Conservation (phyloP, 768 basidiomycete species). For the Cubamyces sp. region DNA sequence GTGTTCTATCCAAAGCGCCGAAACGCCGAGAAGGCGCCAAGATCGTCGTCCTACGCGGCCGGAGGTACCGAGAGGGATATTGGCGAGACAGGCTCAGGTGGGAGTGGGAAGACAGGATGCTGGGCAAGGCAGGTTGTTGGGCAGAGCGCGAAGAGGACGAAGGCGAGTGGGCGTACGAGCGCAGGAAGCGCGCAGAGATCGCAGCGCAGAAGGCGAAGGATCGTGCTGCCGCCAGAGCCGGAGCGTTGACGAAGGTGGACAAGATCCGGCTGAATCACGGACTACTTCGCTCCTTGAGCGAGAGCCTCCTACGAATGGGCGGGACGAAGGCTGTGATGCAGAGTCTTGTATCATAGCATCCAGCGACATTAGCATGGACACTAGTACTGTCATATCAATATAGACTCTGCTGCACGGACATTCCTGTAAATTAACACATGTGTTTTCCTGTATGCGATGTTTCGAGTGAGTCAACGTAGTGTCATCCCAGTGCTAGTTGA, state of each 20-base stretch:
- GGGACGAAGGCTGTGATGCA: not conserved
- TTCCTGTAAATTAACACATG: too few relatives aligned
- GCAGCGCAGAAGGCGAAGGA: not conserved
- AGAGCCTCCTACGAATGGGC: not conserved
- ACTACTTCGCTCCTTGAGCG: not conserved
- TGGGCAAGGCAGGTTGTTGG: slow-evolving; percentile 7
- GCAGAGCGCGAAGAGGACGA: slow-evolving; percentile 15
- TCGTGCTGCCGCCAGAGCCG: too few relatives aligned
- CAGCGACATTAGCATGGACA: too few relatives aligned
- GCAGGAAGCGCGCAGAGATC: slow-evolving; percentile 6
- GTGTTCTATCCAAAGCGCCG: not conserved
- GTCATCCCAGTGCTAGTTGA: too few relatives aligned
- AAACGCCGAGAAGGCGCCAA: not conserved
- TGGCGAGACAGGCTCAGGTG: slow-evolving; percentile 19
- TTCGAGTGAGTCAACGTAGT: too few relatives aligned
- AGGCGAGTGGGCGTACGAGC: slow-evolving; percentile 15
- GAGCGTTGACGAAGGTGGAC: not conserved
- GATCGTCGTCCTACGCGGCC: slow-evolving; percentile 6
- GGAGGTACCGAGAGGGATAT: slow-evolving; percentile 11
- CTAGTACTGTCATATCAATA: too few relatives aligned
- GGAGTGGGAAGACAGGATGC: slow-evolving; percentile 14
- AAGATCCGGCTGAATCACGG: not conserved
- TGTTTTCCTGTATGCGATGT: too few relatives aligned
- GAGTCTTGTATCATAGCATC: too few relatives aligned
- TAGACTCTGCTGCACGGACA: too few relatives aligned